Base-by-base conservation (phyloP, 371 early-diverging fungal species). In the Mortierella sp. region DNA sequence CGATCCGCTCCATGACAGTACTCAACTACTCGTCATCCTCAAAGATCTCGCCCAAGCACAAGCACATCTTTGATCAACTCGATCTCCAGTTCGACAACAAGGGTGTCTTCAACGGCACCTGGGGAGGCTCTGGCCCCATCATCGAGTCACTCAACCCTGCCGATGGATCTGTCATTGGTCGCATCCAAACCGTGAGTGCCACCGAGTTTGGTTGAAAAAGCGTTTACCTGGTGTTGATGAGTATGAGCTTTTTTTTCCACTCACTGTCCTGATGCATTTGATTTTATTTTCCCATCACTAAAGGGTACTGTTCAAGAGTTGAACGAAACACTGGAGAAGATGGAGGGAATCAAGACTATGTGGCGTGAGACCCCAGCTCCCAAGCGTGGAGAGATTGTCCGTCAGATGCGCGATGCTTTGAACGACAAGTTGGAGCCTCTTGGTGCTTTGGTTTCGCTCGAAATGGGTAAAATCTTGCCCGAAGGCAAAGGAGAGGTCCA, bases 401-500 rank as follows among this genome's bases (percentile, higher is more conserved):
- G 96, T 24, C 93, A 95, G 59, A 97, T 98, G 91, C 89, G 97
- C 57, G 90, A 94, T 61, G 93, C 93, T 18, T 84, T 98, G 31
- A 82, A 86, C 49, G 84, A 80, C 19, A 90, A 95, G 62, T 82
- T 90, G 49, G 85, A 91, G 48, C 92, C 90, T 18, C 84, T 98
- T 43, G 98, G 96, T 13, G 86, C 85, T 30, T 83, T 98, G 19
- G 95, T 97, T 12, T 84, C 96, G 14, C 80, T 96, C 46, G 98
- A 97, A 82, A 96, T 98, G 92, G 98, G 98, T 69, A 98, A 98
- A 83, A 96, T 97, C 66, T 69, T 91, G 49, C 89, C 95, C 23
- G 98, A 98, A 81, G 98, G 97, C 38, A 82, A 95, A 38, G 98
- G 98, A 27, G 98, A 98, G 80, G 95, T 98, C n/a, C 97, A 97